Evolutionary conservation across 2,329 filamentous ascomycete genomes (phyloP).

Genomic region (Huntiella omanensis): DNA sequence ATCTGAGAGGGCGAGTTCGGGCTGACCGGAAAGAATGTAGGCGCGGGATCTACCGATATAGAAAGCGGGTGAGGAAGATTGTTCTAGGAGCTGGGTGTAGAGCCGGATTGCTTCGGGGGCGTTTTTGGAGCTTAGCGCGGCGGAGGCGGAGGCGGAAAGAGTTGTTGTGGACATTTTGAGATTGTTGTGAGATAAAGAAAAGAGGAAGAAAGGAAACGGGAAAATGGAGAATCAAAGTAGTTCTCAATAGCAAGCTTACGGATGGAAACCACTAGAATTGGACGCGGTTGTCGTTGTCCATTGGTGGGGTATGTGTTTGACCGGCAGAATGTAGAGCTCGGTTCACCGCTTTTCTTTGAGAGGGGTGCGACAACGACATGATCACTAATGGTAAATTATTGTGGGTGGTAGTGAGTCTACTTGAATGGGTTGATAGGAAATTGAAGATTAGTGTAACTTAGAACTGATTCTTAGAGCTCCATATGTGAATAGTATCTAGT

Average conservation of each 20-base stretch:
- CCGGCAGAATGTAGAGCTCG: too few species aligned
- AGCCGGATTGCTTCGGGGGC: conserved; percentile 49
- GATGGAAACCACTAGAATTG: background rate
- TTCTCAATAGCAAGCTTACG: background rate
- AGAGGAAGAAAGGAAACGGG: background rate
- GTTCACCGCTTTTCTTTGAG: too few species aligned
- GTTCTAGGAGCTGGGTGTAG: conserved; percentile 48
- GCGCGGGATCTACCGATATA: conserved; percentile 68
- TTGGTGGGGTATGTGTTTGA: too few species aligned
- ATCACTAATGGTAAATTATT: too few species aligned
- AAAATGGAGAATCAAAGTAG: background rate
- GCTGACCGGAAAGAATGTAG: conserved; percentile 44
- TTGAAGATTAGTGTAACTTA: too few species aligned
- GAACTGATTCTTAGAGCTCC: too few species aligned
- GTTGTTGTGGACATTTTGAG: conserved; percentile 2
- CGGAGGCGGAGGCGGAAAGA: conserved; percentile 35
- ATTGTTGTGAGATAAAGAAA: background rate
- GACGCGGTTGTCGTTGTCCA: background rate
- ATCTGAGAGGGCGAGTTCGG: conserved; percentile 48
- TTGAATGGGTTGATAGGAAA: too few species aligned
- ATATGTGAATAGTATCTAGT: too few species aligned
- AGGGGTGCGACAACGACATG: too few species aligned
- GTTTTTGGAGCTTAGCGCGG: conserved; percentile 41
- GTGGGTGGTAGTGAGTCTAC: too few species aligned
- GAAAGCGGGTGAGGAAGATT: conserved; percentile 53